phyloP scores from a whole-genome alignment of 106 monocot species.

The Allium cepa region DNA sequence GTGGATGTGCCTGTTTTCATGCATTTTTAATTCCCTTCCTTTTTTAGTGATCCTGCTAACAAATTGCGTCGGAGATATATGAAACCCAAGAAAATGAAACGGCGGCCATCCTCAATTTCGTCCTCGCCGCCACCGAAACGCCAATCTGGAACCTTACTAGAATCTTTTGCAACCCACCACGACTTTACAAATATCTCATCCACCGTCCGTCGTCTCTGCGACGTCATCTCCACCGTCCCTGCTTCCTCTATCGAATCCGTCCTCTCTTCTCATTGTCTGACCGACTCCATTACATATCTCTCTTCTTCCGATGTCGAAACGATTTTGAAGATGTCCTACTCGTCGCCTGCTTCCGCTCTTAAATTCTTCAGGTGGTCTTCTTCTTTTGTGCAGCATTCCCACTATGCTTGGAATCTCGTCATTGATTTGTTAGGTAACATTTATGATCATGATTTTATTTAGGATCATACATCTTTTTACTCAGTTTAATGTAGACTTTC shows the following conservation, averaged over 20 bases:
- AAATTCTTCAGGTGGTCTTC: conserved; percentile 70
- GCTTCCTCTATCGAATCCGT: conserved; percentile 11
- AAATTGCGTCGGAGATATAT: too few species aligned
- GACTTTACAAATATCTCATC: conserved; percentile 37
- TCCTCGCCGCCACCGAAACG: background rate
- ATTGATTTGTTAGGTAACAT: conserved; percentile 24
- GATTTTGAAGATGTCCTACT: conserved; percentile 73
- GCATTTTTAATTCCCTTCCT: too few species aligned
- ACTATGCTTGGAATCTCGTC: conserved; percentile 82
- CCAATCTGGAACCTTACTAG: background rate
- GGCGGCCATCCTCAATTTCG: background rate
- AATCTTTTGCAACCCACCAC: conserved; percentile 35
- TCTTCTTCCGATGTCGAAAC: conserved; percentile 45
- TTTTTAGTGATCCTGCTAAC: too few species aligned
- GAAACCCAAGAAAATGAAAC: background rate
- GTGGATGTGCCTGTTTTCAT: too few species aligned
- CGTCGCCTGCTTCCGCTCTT: conserved; percentile 41
- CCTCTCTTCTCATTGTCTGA: conserved; percentile 10
- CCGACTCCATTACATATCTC: background rate
- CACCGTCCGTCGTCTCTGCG: conserved; percentile 37
- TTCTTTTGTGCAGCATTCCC: conserved; percentile 35
- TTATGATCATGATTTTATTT: conserved; percentile 20
- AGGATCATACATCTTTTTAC: conserved; percentile 68
- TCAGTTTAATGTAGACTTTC: conserved; percentile 50
- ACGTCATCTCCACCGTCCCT: conserved; percentile 32